These are phyloP conservation scores for Cladosporium sp. DNA, from an alignment of 2,329 filamentous ascomycete genomes.

Conservation along the genomic window DNA sequence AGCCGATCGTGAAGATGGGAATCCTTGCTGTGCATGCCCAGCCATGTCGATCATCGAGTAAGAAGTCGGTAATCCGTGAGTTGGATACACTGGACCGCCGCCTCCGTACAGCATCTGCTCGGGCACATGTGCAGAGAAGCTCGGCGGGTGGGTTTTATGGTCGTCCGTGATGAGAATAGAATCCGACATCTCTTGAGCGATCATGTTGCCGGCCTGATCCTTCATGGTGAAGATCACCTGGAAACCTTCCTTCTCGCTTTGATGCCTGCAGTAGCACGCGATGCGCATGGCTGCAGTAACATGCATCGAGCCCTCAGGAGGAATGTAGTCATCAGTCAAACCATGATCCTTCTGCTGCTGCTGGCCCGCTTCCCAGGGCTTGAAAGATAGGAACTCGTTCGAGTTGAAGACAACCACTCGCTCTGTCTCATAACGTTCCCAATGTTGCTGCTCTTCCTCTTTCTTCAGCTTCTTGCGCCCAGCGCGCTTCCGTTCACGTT, in stretches of 20 bases:
- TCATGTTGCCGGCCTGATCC: constrained; percentile 70
- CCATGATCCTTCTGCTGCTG: constrained; percentile 28
- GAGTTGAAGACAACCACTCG: constrained; percentile 91
- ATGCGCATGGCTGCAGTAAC: constrained; percentile 92
- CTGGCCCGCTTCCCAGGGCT: constrained; percentile 50
- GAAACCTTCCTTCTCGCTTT: constrained; percentile 90
- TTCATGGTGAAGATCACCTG: constrained; percentile 93
- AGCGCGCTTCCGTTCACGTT: constrained; percentile 85
- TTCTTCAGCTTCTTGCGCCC: constrained; percentile 92
- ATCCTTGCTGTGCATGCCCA: constrained; percentile 43
- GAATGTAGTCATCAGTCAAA: constrained; percentile 30
- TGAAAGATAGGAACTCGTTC: constrained; percentile 82
- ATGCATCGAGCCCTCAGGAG: constrained; percentile 64
- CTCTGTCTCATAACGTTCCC: constrained; percentile 75
- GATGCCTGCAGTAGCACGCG: constrained; percentile 94
- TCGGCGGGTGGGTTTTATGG: constrained; percentile 74
- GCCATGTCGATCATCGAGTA: constrained; percentile 42
- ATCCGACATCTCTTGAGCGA: constrained; percentile 81
- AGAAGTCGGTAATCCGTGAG: constrained; percentile 36
- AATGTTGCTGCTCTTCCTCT: constrained; percentile 85
- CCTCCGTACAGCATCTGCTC: constrained; percentile 19
- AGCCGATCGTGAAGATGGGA: constrained; percentile 60
- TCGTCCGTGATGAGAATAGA: constrained; percentile 98
- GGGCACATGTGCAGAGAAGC: constrained; percentile 27
- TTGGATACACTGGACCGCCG: constrained; percentile 6